Percentiles rank a stretch among this genome's conserved stretches.
These are phyloP conservation scores for Penicillium pulvis DNA, from an alignment of 495 filamentous ascomycete species.

Conservation along the genomic window DNA sequence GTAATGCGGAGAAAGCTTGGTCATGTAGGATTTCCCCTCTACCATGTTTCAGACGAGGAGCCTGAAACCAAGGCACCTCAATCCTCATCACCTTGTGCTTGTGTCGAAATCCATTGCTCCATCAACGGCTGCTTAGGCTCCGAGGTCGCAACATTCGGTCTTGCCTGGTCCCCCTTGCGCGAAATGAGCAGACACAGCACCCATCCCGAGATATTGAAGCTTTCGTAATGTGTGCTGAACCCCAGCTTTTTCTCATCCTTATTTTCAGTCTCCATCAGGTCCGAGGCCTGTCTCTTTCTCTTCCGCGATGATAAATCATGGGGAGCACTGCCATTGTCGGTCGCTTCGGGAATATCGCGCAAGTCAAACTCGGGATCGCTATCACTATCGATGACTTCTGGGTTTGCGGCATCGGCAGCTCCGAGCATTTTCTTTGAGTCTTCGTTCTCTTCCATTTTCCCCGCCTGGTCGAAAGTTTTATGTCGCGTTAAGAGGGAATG, in stretches of 20 bases:
- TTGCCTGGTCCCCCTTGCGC: constrained; percentile 54
- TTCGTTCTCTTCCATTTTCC: constrained; percentile 56
- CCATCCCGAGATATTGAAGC: constrained; percentile 90
- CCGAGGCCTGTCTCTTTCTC: constrained; percentile 17
- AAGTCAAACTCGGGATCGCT: constrained; percentile 37
- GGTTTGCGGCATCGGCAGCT: constrained; percentile 42
- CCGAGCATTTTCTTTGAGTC: constrained; percentile 48
- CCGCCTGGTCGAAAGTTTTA: constrained; percentile 63
- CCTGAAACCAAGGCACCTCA: constrained; percentile 16
- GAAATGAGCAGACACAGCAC: constrained; percentile 91
- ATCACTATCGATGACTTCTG: constrained; percentile 47
- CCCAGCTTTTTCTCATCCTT: constrained; percentile 84
- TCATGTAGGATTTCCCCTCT: constrained; percentile 4
- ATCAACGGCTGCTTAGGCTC: constrained; percentile 70
- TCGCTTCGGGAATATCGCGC: constrained; percentile 38
- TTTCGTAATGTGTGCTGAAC: constrained; percentile 85
- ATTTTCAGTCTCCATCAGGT: background rate
- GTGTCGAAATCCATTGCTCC: constrained; percentile 90
- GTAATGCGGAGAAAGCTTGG: constrained; percentile 16
- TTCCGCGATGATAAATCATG: constrained; percentile 1
- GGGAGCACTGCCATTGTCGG: constrained; percentile 17
- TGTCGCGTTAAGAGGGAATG: constrained; percentile 85
- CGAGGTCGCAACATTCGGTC: constrained; percentile 29
- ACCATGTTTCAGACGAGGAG: constrained; percentile 4
- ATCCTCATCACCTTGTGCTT: constrained; percentile 54